These are phyloP conservation scores for Ochromonas danica DNA, from an alignment of 108 stramenopile genomes.

Conservation along the genomic window DNA sequence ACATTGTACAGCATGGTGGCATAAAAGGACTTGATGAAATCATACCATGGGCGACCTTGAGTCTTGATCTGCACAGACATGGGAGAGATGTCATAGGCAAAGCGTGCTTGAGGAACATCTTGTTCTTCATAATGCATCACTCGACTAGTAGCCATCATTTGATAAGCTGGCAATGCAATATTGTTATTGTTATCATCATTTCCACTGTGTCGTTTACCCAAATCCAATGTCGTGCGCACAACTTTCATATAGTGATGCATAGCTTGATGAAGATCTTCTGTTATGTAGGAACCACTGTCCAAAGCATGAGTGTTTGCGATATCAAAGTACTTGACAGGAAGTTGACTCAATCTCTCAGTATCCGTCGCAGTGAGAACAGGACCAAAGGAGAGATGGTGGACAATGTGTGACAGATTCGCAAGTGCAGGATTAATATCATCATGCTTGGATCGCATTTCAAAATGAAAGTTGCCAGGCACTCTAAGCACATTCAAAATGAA, in stretches of 20 bases:
- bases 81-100: constrained; percentile 80
- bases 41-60: constrained; percentile 79
- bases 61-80: constrained; percentile 80
- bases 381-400: constrained; percentile 78
- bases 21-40: constrained; percentile 85
- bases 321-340: constrained; percentile 49
- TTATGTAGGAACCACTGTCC: constrained; percentile 75
- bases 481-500: constrained; percentile 39
- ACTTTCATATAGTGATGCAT: constrained; percentile 93
- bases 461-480: constrained; percentile 94
- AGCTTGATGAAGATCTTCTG: constrained; percentile 70
- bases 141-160: constrained; percentile 5
- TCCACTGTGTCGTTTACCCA: too few relatives aligned
- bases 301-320: constrained; percentile 57
- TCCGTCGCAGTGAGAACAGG: constrained; percentile 33
- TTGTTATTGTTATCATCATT: too few relatives aligned
- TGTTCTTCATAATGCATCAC: constrained; percentile 65
- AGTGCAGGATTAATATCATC: constrained; percentile 78
- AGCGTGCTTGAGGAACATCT: constrained; percentile 82
- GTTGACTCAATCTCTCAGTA: background rate
- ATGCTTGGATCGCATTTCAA: constrained; percentile 82
- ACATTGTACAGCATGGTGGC: too few relatives aligned
- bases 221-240: background rate
- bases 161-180: background rate
- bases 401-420: constrained; percentile 82